These are phyloP conservation scores for Ilex paraguariensis DNA, from an alignment of 305 asterid species.

Conservation along the genomic window DNA sequence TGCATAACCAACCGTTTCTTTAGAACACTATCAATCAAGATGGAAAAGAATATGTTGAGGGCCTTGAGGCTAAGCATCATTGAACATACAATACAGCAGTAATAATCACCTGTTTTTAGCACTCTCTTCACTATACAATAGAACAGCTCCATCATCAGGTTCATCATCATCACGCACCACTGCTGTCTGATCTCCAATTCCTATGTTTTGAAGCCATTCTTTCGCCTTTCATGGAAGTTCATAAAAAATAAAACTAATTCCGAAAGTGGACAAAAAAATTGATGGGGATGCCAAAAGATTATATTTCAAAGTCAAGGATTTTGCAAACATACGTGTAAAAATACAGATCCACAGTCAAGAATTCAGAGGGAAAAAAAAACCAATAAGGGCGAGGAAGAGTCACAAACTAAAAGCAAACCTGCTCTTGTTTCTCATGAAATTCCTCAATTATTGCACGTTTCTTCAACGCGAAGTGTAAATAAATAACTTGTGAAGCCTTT, in stretches of 20 bases:
- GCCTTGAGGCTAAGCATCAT: neutral
- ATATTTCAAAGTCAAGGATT: too few relatives aligned
- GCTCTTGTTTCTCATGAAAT: constrained; percentile 89
- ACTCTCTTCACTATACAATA: constrained; percentile 53
- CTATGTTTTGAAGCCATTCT: constrained; percentile 83
- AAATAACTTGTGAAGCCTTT: constrained; percentile 89
- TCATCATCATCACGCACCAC: constrained; percentile 76
- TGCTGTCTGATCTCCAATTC: constrained; percentile 73
- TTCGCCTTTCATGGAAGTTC: constrained; percentile 42
- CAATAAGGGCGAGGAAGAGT: constrained; percentile 1
- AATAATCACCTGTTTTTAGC: constrained; percentile 51
- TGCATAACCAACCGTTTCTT: constrained; percentile 35
- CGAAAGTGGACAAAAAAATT: neutral
- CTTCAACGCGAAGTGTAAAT: constrained; percentile 81
- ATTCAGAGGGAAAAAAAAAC: neutral
- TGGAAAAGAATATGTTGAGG: neutral
- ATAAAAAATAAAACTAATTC: neutral
- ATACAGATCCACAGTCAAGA: constrained; percentile 5
- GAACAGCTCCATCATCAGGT: constrained; percentile 75
- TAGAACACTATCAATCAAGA: neutral
- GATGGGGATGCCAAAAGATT: too few relatives aligned
- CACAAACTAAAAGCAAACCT: constrained; percentile 51
- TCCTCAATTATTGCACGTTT: constrained; percentile 83
- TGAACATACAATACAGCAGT: constrained; percentile 9
- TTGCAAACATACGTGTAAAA: too few relatives aligned